A percentile compares a stretch with the other conserved stretches of the same genome.
These are phyloP conservation scores for Phoenix roebelenii DNA, from an alignment of 176 grass and related monocot genomes.

Conservation along the genomic window DNA sequence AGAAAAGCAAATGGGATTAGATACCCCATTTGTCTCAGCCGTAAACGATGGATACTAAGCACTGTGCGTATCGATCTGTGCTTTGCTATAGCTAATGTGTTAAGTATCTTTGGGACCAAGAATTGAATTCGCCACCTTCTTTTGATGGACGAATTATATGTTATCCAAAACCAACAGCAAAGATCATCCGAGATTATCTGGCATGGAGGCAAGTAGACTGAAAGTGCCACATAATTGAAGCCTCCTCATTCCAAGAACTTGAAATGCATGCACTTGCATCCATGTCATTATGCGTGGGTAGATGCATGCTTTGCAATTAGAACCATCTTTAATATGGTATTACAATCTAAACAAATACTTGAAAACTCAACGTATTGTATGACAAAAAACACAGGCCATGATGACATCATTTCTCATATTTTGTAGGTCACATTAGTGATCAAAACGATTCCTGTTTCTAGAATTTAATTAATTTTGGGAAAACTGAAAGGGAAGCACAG, in stretches of 20 bases:
- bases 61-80: no score
- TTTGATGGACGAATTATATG: slow-evolving; percentile 80
- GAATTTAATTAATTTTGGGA: slow-evolving; percentile 81
- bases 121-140: slow-evolving; percentile 51
- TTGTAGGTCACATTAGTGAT: slow-evolving; percentile 63
- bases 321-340: no score
- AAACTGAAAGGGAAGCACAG: slow-evolving; percentile 58
- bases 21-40: no score
- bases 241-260: no score
- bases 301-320: no score
- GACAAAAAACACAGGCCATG: background rate
- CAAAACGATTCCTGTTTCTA: slow-evolving; percentile 79
- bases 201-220: slow-evolving; percentile 81
- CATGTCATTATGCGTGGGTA: no score
- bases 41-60: no score
- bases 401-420: slow-evolving; percentile 9
- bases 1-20: no score
- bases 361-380: background rate
- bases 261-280: no score
- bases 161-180: slow-evolving; percentile 78
- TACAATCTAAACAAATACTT: no score
- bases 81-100: no score
- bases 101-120: slow-evolving; percentile 21
- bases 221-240: slow-evolving; percentile 16
- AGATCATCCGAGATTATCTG: slow-evolving; percentile 61